Base-by-base conservation (phyloP, 2,329 filamentous ascomycete genomes). In the Pyricularia sp. region DNA sequence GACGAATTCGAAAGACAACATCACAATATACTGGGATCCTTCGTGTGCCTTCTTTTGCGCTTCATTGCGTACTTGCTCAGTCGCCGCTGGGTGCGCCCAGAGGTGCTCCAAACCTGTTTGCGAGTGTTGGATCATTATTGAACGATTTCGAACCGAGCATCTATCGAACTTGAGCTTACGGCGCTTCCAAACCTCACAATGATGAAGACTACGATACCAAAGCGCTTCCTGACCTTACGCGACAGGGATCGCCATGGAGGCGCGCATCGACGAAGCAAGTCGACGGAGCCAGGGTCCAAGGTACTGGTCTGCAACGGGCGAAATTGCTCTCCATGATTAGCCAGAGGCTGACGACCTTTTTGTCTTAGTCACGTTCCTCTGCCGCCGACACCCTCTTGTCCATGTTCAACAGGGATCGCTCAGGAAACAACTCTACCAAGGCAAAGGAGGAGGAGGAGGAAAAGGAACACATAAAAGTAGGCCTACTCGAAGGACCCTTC, bases 161-260 rank as follows among this genome's bases (percentile, higher is more conserved):
- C 10, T 49, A n/a, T n/a, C 40, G 5, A 49, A 5, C 40, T n/a
- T 49, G 4, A 0, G 19, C 16, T 49, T 49, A n/a, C 40, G 8
- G 40, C 40, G 40, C 7, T 19, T 1, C 33, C 13, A 19, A 59
- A 30, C 26, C 19, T 57, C 53, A 24, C 26, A 59, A 28, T 28
- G 55, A 59, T 84, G 79, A 84, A 82, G 75, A 75, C 71, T 60
- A 71, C 79, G 68, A 76, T 82, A 66, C 81, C 81, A 62, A 86
- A 84, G 72, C 86, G 88, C 71, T 87, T 91, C 73, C 84, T 90
- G 66, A 89, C 84, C 74, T 80, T 88, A 69, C 84, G 88, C 69
- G 88, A 90, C 71, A 91, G 84, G 76, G 81, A 80, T 73, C 55
- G 31, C n/a, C 30, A 19, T 30, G 63, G 63, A 22, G 79, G 77